phyloP scores from a whole-genome alignment of 495 filamentous ascomycete genomes.

The Tetracladium setigerum region DNA sequence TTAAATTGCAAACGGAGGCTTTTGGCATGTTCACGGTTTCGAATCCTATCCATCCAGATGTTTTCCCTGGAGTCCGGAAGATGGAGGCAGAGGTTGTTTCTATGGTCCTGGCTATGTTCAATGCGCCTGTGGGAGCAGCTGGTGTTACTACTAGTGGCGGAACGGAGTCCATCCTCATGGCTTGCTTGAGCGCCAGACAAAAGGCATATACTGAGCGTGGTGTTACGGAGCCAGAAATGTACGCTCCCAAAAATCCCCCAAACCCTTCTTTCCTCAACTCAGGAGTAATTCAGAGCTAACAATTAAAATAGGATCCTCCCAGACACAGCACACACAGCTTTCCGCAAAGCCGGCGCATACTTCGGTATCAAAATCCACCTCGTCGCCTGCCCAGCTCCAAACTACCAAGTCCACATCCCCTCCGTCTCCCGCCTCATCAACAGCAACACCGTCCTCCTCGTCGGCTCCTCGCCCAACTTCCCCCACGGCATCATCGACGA shows the following conservation, averaged over 20 bases:
- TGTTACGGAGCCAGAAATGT: conserved; percentile 94
- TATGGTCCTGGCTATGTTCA: conserved; percentile 90
- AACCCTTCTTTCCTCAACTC: not conserved
- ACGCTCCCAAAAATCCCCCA: too few species aligned
- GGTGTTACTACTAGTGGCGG: conserved; percentile 91
- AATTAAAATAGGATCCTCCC: conserved; percentile 67
- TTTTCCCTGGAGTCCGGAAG: conserved; percentile 95
- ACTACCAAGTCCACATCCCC: conserved; percentile 72
- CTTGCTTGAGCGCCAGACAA: conserved; percentile 77
- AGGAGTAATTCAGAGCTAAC: conserved; percentile 17
- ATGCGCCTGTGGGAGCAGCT: conserved; percentile 74
- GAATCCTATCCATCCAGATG: conserved; percentile 99
- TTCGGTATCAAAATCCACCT: conserved; percentile 92
- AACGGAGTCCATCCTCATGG: conserved; percentile 95
- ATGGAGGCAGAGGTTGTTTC: conserved; percentile 99
- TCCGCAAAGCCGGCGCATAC: conserved; percentile 90
- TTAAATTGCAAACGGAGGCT: conserved; percentile 82
- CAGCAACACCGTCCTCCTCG: conserved; percentile 90
- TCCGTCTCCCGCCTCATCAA: conserved; percentile 82
- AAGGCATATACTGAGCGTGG: conserved; percentile 80
- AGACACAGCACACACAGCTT: conserved; percentile 89
- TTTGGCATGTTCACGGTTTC: conserved; percentile 88
- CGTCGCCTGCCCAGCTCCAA: conserved; percentile 80
- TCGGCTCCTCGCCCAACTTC: conserved; percentile 94
- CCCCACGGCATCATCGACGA: conserved; percentile 98